Percentiles rank a stretch among this genome's conserved stretches.
Evolutionary conservation across 2,329 filamentous ascomycete genomes (phyloP).

Genomic region (Fusarium fujikuroi): DNA sequence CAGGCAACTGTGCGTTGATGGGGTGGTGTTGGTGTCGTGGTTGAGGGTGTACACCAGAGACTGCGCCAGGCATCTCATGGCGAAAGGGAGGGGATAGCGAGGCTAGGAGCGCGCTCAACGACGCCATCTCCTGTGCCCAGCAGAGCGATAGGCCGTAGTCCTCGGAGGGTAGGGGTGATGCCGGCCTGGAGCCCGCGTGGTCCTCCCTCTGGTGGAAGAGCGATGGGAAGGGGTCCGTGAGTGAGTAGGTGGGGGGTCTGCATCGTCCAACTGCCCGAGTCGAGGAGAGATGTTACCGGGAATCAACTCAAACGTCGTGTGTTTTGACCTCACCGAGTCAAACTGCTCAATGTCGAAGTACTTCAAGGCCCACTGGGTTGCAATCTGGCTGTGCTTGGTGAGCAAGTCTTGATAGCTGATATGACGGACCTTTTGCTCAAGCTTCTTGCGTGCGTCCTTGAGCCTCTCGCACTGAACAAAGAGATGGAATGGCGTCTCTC

Average conservation of each 20-base stretch:
- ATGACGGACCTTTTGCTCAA: neutral
- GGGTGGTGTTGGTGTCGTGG: neutral
- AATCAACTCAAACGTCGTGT: neutral
- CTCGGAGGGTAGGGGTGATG: too few species aligned
- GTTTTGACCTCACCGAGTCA: neutral
- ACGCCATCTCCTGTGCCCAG: neutral
- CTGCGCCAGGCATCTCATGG: neutral
- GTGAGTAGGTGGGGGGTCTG: neutral
- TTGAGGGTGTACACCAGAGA: neutral
- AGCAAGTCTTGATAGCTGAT: neutral
- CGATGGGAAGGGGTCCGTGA: neutral
- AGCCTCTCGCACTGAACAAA: neutral
- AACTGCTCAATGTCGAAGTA: slow-evolving; percentile 12
- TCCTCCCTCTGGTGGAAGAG: too few species aligned
- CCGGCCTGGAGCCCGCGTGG: too few species aligned
- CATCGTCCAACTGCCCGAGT: neutral
- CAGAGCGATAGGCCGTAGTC: too few species aligned
- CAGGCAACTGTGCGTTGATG: neutral
- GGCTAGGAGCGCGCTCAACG: neutral
- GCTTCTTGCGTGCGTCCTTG: neutral
- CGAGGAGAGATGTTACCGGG: neutral
- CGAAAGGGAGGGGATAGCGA: neutral
- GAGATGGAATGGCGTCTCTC: neutral
- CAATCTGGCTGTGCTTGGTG: neutral
- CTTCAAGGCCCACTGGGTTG: slow-evolving; percentile 8